These are phyloP conservation scores for Phaeosphaeria sp. DNA, from an alignment of 2,329 filamentous ascomycete genomes.

Conservation along the genomic window DNA sequence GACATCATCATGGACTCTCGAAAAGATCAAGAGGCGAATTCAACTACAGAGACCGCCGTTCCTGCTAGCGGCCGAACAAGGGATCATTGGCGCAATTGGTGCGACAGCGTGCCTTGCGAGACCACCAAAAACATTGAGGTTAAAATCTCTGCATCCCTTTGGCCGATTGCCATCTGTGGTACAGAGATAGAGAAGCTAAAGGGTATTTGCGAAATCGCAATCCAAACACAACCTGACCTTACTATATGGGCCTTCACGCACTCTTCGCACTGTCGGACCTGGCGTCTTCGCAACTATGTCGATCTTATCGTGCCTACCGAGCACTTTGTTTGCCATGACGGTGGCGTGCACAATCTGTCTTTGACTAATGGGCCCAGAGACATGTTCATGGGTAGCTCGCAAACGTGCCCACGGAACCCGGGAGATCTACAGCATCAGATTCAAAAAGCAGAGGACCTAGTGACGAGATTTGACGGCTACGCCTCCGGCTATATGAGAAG, in stretches of 20 bases:
- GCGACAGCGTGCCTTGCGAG: constrained; percentile 12
- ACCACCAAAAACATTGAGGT: background rate
- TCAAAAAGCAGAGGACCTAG: constrained; percentile 3
- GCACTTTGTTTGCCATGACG: constrained; percentile 30
- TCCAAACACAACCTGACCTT: constrained; percentile 55
- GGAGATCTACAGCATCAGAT: constrained; percentile 5
- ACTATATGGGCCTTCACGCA: constrained; percentile 61
- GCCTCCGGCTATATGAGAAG: constrained; percentile 18
- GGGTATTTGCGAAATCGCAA: constrained; percentile 58
- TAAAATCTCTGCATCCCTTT: constrained; percentile 32
- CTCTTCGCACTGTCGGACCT: constrained; percentile 53
- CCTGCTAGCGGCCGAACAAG: constrained; percentile 8
- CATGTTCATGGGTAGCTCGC: constrained; percentile 16
- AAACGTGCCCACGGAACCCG: background rate
- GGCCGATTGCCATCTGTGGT: constrained; percentile 60
- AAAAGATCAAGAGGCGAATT: constrained; percentile 22
- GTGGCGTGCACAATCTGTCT: constrained; percentile 27
- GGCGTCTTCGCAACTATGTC: constrained; percentile 51
- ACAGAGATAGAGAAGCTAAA: constrained; percentile 56
- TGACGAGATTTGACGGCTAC: constrained; percentile 27
- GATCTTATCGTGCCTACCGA: constrained; percentile 8
- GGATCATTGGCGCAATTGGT: constrained; percentile 43
- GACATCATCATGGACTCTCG: constrained; percentile 52
- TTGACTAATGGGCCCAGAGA: constrained; percentile 16
- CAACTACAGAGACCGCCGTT: background rate